Conservation (phyloP, 768 basidiomycete species). For the Lentinus tigrinus region DNA sequence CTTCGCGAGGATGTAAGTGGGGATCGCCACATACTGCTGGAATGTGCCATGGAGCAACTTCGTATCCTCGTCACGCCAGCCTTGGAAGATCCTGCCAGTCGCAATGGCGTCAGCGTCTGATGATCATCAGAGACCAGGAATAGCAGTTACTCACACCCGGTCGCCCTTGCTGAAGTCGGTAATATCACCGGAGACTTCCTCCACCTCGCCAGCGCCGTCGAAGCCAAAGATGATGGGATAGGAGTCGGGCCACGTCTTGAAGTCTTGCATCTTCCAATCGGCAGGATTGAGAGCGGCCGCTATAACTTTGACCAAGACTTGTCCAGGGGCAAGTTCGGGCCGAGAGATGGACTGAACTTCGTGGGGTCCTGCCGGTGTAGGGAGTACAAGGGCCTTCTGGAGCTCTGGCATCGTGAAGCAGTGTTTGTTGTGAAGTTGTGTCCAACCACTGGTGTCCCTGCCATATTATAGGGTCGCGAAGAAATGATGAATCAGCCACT, state of each 20-base stretch:
- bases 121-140: no score
- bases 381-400: constrained; percentile 12
- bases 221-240: constrained; percentile 29
- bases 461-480: no score
- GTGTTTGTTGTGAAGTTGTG: constrained; percentile 6
- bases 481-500: no score
- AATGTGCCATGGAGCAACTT: background rate
- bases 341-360: background rate
- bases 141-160: constrained; percentile 15
- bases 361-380: background rate
- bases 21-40: background rate
- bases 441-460: background rate
- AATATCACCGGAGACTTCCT: constrained; percentile 35
- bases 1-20: background rate
- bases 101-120: background rate
- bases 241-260: constrained; percentile 30
- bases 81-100: background rate
- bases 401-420: constrained; percentile 3
- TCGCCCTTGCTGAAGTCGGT: constrained; percentile 25
- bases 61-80: background rate
- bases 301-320: constrained; percentile 1
- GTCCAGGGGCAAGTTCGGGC: background rate
- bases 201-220: constrained; percentile 36
- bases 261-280: constrained; percentile 34
- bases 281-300: constrained; percentile 33